phyloP scores from a whole-genome alignment of 2,329 filamentous ascomycete species.

The Diaporthe sp. region DNA sequence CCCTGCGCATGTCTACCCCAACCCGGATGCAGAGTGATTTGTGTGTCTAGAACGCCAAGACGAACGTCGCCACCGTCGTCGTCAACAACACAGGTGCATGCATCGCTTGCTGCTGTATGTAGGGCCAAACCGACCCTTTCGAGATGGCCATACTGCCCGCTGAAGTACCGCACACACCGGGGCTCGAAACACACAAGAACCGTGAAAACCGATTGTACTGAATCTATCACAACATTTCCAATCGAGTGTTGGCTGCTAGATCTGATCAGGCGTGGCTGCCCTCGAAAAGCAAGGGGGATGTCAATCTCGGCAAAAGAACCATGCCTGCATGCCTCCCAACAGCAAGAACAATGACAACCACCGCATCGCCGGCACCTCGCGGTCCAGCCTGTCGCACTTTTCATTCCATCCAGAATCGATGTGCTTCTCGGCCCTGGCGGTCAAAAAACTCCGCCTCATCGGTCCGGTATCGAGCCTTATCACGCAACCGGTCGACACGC shows the following conservation, averaged over 20 bases:
- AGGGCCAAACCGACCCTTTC: neutral
- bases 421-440: neutral
- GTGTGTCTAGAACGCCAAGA: neutral
- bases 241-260: slow-evolving; percentile 8
- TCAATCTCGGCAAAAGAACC: slow-evolving; percentile 25
- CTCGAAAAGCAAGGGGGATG: slow-evolving; percentile 24
- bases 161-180: neutral
- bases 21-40: neutral
- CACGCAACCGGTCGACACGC: neutral
- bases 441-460: neutral
- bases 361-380: neutral
- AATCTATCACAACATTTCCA: neutral
- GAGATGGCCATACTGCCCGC: neutral
- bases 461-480: neutral
- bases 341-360: slow-evolving; percentile 1
- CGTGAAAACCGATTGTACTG: neutral
- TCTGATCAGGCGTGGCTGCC: slow-evolving; percentile 21
- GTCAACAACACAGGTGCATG: neutral
- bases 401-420: neutral
- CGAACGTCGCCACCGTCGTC: neutral
- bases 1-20: neutral
- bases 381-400: slow-evolving; percentile 4
- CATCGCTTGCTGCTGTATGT: neutral
- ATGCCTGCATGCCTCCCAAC: slow-evolving; percentile 14
- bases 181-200: neutral